Percentiles rank a stretch among this genome's conserved stretches.
Conservation (phyloP, 2,329 filamentous ascomycete genomes). For the Colletotrichum sp. region DNA sequence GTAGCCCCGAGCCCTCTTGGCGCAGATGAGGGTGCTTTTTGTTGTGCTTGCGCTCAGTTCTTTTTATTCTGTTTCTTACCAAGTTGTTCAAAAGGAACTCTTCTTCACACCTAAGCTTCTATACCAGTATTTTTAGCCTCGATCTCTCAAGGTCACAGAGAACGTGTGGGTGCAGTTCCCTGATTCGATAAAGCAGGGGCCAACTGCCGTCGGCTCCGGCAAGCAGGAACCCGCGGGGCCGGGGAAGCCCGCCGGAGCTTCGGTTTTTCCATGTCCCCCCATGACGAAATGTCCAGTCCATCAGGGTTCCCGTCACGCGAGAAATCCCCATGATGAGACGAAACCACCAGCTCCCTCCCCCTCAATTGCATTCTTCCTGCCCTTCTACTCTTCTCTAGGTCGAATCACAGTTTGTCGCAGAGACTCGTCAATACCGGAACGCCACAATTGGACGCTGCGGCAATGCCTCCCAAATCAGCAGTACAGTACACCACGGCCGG, state of each 20-base stretch:
- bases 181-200: not conserved
- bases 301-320: constrained; percentile 17
- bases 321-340: constrained; percentile 13
- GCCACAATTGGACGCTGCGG: not conserved
- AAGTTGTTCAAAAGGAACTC: not conserved
- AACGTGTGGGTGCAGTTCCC: not conserved
- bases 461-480: constrained; percentile 24
- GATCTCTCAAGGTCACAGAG: not conserved
- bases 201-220: not conserved
- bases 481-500: constrained; percentile 27
- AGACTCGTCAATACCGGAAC: not conserved
- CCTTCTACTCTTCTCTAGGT: not conserved
- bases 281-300: not conserved
- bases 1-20: not conserved
- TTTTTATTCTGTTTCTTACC: not conserved
- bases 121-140: not conserved
- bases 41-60: not conserved
- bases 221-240: not conserved
- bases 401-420: not conserved
- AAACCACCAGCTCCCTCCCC: not conserved
- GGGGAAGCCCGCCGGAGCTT: not conserved
- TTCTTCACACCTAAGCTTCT: not conserved
- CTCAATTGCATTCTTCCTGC: not conserved
- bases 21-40: not conserved
- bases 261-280: constrained; percentile 10